Percentiles rank a stretch among this genome's conserved stretches.
Conservation (phyloP, 345 rosid genomes). For the Raphanus sativus region DNA sequence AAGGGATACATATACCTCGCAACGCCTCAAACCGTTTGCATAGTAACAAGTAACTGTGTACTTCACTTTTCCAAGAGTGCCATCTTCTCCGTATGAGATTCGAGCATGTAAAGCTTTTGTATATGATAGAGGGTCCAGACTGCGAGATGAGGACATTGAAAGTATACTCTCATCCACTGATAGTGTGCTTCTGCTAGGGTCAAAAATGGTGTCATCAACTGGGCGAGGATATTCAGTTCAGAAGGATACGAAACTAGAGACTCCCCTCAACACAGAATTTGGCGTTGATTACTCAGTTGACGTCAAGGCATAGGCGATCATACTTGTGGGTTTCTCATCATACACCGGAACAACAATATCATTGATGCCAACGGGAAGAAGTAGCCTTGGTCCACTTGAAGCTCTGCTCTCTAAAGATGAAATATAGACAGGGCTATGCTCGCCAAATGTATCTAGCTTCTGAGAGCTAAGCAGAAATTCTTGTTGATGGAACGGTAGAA, state of each 20-base stretch:
- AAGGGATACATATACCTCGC: conserved; percentile 78
- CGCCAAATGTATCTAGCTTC: conserved; percentile 68
- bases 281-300: conserved; percentile 66
- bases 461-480: conserved; percentile 59
- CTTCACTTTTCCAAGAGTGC: conserved; percentile 67
- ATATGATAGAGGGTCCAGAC: conserved; percentile 63
- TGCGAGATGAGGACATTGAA: conserved; percentile 60
- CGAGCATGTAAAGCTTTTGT: conserved; percentile 70
- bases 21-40: conserved; percentile 84
- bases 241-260: conserved; percentile 49
- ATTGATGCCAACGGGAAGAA: conserved; percentile 69
- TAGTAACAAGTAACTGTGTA: conserved; percentile 82
- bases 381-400: conserved; percentile 68
- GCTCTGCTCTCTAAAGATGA: conserved; percentile 67
- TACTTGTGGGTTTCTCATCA: conserved; percentile 96
- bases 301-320: conserved; percentile 74
- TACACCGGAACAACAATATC: conserved; percentile 81
- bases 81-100: conserved; percentile 70
- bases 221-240: conserved; percentile 48
- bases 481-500: conserved; percentile 76
- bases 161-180: conserved; percentile 58
- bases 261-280: conserved; percentile 57
- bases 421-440: conserved; percentile 68
- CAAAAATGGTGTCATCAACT: conserved; percentile 54
- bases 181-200: conserved; percentile 54